Percentiles rank a stretch among this genome's conserved stretches.
phyloP scores from a whole-genome alignment of 208 protist genomes.

The Trypanosomatidae sp. region DNA sequence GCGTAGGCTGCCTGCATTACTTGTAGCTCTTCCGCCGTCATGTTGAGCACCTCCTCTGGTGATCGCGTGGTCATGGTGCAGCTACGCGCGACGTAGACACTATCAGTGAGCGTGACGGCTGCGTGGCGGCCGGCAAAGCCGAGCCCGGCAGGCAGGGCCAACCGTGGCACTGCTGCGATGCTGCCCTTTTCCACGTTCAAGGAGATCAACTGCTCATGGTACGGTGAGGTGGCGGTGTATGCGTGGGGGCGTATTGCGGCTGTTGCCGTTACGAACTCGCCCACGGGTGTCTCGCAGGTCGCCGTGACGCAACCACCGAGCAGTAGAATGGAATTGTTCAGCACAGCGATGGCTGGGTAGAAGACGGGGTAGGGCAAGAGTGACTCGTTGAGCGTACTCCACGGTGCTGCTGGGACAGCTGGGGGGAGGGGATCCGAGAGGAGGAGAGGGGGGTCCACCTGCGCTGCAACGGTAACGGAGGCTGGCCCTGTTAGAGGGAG shows the following conservation, averaged over 20 bases:
- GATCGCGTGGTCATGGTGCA: constrained; percentile 29
- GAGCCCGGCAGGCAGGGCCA: constrained; percentile 16
- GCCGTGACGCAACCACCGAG: constrained; percentile 24
- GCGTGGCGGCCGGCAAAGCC: constrained; percentile 32
- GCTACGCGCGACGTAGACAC: constrained; percentile 31
- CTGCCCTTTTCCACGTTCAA: constrained; percentile 14
- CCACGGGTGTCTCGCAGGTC: constrained; percentile 13
- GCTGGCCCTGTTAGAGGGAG: background rate
- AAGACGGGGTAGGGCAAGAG: constrained; percentile 34
- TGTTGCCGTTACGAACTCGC: background rate
- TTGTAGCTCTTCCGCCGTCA: constrained; percentile 5
- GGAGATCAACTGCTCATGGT: constrained; percentile 23
- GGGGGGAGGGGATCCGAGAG: constrained; percentile 6
- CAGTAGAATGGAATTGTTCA: constrained; percentile 24
- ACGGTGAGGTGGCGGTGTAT: constrained; percentile 10
- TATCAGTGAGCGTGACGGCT: constrained; percentile 32
- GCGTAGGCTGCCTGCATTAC: constrained; percentile 15
- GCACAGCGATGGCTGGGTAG: constrained; percentile 23
- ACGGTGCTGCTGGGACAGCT: constrained; percentile 13
- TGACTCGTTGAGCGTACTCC: constrained; percentile 22
- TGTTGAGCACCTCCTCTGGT: constrained; percentile 3
- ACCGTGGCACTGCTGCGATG: constrained; percentile 3
- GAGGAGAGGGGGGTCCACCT: background rate
- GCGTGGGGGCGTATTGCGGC: background rate
- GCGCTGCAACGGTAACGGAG: background rate